Evolutionary conservation across 257 asterid species (phyloP), one percentile per base, ranked within the genome.

Genomic region (Cruciata laevipes): DNA sequence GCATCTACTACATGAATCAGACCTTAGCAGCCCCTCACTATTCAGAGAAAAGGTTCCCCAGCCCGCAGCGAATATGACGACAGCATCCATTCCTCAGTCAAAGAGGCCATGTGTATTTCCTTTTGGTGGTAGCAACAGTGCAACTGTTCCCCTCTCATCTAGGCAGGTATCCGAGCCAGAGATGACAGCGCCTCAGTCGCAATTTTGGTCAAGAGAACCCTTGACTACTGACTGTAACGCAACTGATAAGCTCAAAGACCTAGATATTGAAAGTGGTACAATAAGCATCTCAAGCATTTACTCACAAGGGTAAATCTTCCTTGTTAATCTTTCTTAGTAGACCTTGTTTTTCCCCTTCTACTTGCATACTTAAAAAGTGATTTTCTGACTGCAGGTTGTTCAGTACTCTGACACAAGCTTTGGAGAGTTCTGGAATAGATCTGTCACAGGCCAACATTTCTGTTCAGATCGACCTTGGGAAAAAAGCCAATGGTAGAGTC

Each of bases 381-480:
- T 42, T 42, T 12, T 42, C 51, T 32, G 65, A 63, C 5, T 42
- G 67, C 89, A 94, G 99, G 91, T 77, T 94, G 85, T 72, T 94
- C 80, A 87, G 81, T 69, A 82, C 86, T 68, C 82, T 94, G 63
- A 84, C 94, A 20, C 83, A 87, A 82, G 96, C 99, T 53, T 81
- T 94, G 64, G 91, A 86, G 73, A 83, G 70, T 68, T 87, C 96
- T 24, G 99, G 99, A 30, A 86, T 94, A 35, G 95, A 94, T 74
- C 80, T 89, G 66, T 84, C 96, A 16, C 89, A 83, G 72, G 90
- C 99, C 74, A 84, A 75, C 80, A 84, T 94, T 75, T 89, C 98
- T 0, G 99, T 90, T 31, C 89, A 90, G 79, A 85, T 94, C 67
- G 93, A 94, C 76, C 84, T 94, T 21, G 96, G 93, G 23, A 88